Conservation (phyloP, 2,329 filamentous ascomycete genomes). For the Scedosporium apiospermum region DNA sequence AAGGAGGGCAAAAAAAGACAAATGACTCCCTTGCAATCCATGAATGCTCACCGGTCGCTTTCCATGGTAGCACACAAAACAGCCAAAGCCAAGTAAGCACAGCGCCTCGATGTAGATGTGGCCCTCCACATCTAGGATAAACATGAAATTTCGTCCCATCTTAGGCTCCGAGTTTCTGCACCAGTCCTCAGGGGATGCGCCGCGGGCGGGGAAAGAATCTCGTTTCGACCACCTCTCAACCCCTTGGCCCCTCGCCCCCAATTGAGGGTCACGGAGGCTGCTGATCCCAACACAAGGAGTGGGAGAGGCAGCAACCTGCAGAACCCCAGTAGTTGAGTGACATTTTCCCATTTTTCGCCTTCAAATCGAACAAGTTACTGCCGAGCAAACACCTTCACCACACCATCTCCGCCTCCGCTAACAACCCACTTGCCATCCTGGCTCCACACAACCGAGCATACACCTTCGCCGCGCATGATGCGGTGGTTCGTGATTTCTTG, state of each 20-base stretch:
- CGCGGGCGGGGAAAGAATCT: not conserved
- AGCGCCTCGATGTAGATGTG: not conserved
- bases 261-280: no score
- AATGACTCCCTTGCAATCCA: not conserved
- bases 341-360: not conserved
- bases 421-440: conserved; percentile 92
- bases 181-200: not conserved
- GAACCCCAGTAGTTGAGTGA: not conserved
- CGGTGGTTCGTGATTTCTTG: conserved; percentile 92
- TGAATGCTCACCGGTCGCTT: not conserved
- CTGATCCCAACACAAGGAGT: not conserved
- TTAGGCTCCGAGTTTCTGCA: not conserved
- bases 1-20: not conserved
- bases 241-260: no score
- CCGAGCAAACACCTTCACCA: conserved; percentile 81
- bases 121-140: not conserved
- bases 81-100: not conserved
- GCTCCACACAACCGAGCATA: conserved; percentile 92
- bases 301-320: no score
- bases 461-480: conserved; percentile 90
- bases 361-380: conserved; percentile 18
- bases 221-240: not conserved
- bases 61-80: not conserved
- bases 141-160: not conserved
- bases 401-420: conserved; percentile 86